Base-by-base conservation (phyloP, 2,329 filamentous ascomycete genomes). In the Rhynchosporium agropyri region DNA sequence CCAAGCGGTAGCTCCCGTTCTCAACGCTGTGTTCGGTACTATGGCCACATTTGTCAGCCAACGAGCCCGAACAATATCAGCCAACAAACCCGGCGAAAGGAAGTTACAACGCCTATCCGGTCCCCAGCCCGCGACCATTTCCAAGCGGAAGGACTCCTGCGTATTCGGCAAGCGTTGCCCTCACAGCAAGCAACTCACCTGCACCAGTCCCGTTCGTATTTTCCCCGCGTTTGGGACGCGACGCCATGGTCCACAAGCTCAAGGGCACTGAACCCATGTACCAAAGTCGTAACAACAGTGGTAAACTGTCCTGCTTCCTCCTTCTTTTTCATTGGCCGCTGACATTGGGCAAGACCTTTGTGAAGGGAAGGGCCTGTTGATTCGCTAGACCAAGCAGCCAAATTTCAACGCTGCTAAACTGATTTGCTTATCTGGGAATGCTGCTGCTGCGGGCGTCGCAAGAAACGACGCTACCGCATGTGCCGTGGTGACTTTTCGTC, bases 1-100 rank as follows among this genome's bases (percentile, higher is more conserved):
- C 58, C 28, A 36, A 51, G 53, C 60, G 60, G 60, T 28, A 31
- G 15, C 54, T 62, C 60, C 54, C 54, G 60, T 56, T 9, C 9
- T 38, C 48, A 62, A n/a, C 43, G 31, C n/a, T 26, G 3, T 26
- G n/a, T 40, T 53, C 33, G 50, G 31, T 20, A 20, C 20, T 20
- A 20, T 20, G 20, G 20, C 20, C 20, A 20, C 20, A 20, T 20
- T 20, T 20, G 20, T 20, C 1, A 20, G 20, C 20, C 20, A 20
- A 20, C 20, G 20, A 20, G 20, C 20, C 20, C 20, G 20, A 20
- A 20, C 20, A 20, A 20, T 20, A 20, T 20, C 20, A 20, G 20
- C 20, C 20, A 20, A 20, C 20, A 20, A 20, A 20, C 1, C 20
- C 20, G 20, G 20, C 20, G 38, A 38, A 2, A 53, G 20, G n/a